Conservation (phyloP, 2,329 filamentous ascomycete species). For the Epichloe bromicola region DNA sequence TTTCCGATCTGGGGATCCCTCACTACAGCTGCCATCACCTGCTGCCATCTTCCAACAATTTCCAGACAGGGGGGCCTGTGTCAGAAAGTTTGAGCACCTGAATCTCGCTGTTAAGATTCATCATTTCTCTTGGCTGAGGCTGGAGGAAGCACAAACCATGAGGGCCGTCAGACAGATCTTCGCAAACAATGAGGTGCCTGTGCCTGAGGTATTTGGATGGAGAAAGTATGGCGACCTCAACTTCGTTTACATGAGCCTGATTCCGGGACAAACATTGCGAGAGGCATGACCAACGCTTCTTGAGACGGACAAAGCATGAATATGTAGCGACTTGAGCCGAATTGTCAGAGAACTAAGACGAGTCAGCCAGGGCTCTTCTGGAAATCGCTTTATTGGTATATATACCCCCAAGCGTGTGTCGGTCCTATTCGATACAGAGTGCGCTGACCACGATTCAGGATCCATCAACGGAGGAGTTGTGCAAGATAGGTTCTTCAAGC, state of each 20-base stretch:
- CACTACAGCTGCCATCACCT: background rate
- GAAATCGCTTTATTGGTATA: background rate
- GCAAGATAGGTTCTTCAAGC: conserved; percentile 12
- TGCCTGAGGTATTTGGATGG: background rate
- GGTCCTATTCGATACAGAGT: conserved; percentile 1
- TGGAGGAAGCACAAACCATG: background rate
- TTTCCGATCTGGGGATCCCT: background rate
- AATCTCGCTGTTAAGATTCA: background rate
- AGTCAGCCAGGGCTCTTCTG: background rate
- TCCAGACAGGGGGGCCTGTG: background rate
- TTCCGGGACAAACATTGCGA: conserved; percentile 10
- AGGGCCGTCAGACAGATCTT: background rate
- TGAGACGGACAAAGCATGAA: conserved; percentile 9
- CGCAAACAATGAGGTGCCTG: background rate
- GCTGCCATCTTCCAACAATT: background rate
- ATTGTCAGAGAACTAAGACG: conserved; percentile 2
- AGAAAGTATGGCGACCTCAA: background rate
- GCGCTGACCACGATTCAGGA: conserved; percentile 6
- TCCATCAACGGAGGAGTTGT: conserved; percentile 12
- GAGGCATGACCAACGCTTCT: conserved; percentile 10
- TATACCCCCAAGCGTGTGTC: background rate
- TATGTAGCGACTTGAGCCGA: conserved; percentile 7
- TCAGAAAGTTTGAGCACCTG: background rate
- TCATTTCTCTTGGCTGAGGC: background rate
- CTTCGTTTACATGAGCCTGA: conserved; percentile 13